Evolutionary conservation across 2,329 filamentous ascomycete species (phyloP).

Genomic region (Microsporum ferrugineum): DNA sequence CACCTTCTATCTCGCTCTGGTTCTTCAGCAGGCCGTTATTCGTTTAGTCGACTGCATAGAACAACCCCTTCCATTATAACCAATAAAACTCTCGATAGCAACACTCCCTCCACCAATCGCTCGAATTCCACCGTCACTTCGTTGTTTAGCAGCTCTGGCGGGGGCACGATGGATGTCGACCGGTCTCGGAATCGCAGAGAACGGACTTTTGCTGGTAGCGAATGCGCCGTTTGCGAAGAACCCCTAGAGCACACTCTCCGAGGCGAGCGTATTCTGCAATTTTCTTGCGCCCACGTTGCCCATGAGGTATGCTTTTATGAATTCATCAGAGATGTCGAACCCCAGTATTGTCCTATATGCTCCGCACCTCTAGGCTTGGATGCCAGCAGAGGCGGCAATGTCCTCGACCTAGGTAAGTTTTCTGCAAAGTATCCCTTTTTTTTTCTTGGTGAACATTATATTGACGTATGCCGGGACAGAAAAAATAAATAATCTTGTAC

Average conservation of each 20-base stretch:
- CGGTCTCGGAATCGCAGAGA: slow-evolving; percentile 70
- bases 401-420: slow-evolving; percentile 71
- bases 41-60: background rate
- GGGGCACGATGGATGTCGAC: slow-evolving; percentile 59
- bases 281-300: slow-evolving; percentile 92
- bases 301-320: slow-evolving; percentile 99
- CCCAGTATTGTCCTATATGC: slow-evolving; percentile 87
- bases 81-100: slow-evolving; percentile 1
- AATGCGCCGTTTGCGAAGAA: slow-evolving; percentile 94
- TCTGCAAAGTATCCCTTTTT: background rate
- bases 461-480: slow-evolving; percentile 43
- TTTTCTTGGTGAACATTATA: background rate
- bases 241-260: slow-evolving; percentile 88
- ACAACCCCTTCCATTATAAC: background rate
- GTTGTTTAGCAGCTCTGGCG: background rate
- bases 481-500: slow-evolving; percentile 87
- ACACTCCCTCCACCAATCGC: slow-evolving; percentile 1
- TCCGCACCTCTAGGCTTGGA: slow-evolving; percentile 85
- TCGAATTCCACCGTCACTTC: background rate
- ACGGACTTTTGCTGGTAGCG: slow-evolving; percentile 85
- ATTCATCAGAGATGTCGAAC: slow-evolving; percentile 88
- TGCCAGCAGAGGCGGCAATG: slow-evolving; percentile 83
- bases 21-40: background rate
- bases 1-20: background rate
- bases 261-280: slow-evolving; percentile 87